Conservation (phyloP, 495 filamentous ascomycete species). For the Pseudevernia furfuracea region DNA sequence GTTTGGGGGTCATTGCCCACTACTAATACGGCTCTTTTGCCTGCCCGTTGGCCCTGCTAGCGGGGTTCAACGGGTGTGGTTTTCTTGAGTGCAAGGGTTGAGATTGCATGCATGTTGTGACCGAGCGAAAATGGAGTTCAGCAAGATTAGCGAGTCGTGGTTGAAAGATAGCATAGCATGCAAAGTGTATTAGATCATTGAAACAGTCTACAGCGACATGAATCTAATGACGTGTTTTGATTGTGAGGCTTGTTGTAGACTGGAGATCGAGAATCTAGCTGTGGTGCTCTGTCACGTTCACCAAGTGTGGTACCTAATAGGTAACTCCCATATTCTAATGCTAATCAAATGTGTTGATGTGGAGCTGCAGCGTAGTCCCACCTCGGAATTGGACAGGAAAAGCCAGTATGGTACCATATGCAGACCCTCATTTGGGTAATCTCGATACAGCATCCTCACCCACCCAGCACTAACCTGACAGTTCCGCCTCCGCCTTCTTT, state of each 20-base stretch:
- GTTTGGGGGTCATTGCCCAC: slow-evolving; percentile 1
- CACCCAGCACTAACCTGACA: background rate
- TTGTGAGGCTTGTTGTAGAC: background rate
- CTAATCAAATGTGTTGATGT: background rate
- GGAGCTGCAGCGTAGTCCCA: background rate
- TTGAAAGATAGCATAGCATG: background rate
- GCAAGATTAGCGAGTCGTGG: background rate
- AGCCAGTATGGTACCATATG: background rate
- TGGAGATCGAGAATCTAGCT: background rate
- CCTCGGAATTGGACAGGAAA: background rate
- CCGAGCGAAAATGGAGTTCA: background rate
- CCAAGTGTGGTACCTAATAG: background rate
- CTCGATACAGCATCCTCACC: background rate
- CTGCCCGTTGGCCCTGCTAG: background rate
- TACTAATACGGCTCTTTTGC: slow-evolving; percentile 2
- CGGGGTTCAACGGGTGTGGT: background rate
- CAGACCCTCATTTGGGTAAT: background rate
- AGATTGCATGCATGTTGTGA: background rate
- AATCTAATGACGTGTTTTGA: background rate
- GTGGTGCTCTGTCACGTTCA: background rate
- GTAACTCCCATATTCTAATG: background rate
- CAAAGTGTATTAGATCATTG: background rate
- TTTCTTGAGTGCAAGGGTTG: background rate
- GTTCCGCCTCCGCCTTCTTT: background rate
- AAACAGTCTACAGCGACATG: background rate